A percentile compares a stretch with the other conserved stretches of the same genome.
Conservation (phyloP, 2,329 filamentous ascomycete genomes). For the Exophiala dermatitidis region DNA sequence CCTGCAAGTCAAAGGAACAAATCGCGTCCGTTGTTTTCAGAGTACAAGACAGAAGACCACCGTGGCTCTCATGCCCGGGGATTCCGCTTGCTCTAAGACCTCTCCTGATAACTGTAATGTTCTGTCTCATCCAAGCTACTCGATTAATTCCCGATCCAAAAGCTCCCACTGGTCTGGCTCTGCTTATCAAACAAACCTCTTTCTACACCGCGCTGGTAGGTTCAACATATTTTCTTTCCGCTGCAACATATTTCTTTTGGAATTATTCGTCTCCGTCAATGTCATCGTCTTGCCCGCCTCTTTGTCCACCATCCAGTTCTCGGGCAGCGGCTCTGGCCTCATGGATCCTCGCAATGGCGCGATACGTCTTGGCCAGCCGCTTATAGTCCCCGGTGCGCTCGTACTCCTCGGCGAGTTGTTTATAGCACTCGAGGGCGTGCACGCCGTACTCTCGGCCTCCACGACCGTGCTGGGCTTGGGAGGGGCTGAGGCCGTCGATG, state of each 20-base stretch:
- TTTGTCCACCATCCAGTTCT: conserved; percentile 10
- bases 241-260: not conserved
- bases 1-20: too few relatives aligned
- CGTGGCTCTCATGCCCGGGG: too few relatives aligned
- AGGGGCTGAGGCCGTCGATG: conserved; percentile 23
- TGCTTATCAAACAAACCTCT: not conserved
- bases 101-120: too few relatives aligned
- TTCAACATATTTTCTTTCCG: not conserved
- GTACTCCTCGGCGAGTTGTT: conserved; percentile 86
- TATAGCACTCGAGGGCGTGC: conserved; percentile 64
- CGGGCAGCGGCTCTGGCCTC: conserved; percentile 43
- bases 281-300: conserved; percentile 13
- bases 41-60: too few relatives aligned
- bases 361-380: conserved; percentile 80
- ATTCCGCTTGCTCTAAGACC: too few relatives aligned
- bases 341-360: conserved; percentile 87
- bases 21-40: too few relatives aligned
- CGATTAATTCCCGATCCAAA: too few relatives aligned
- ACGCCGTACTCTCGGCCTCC: conserved; percentile 31
- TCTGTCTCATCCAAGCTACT: too few relatives aligned
- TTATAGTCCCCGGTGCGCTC: conserved; percentile 81
- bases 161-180: too few relatives aligned
- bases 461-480: conserved; percentile 17
- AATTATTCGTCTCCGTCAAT: conserved; percentile 17
- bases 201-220: not conserved